Evolutionary conservation across 1,284 basidiomycete genomes (phyloP), one percentile per base, ranked within the genome.

Genomic region (Ganoderma lingzhi): DNA sequence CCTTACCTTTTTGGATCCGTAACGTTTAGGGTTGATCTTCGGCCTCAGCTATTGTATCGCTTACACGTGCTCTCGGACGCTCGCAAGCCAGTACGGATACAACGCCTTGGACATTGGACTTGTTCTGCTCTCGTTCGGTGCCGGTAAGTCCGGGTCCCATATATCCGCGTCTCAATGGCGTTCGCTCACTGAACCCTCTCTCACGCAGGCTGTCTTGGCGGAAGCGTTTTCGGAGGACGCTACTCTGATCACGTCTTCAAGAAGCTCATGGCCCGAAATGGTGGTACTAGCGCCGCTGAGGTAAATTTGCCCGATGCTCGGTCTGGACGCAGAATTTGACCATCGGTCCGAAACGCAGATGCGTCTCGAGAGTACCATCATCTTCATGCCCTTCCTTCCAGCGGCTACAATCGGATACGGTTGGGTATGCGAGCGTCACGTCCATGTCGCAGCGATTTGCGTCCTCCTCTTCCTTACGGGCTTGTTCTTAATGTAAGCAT

Each of bases 191-290:
- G 5, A 35, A 8, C 4, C 23, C 48, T 14, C 12, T 4, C 23
- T 30, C 23, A 23, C 4, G 66, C 83, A 79, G 93, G 94, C 6
- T 89, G 86, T 71, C 84, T 95, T 41, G 76, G 82, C 1, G 95
- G 95, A 3, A 92, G 90, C 69, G 72, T 96, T 9, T 72, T 92
- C 0, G 95, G 95, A 10, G 95, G 96, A 0, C 84, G 90, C 10
- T 94, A 89, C 82, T 94, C 92, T 1, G 96, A 97, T 78, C 78
- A 82, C 56, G 83, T 90, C 44, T 83, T 95, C 39, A 77, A 79
- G 4, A 82, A 83, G 60, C 79, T 93, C 64, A 92, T 87, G 70
- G 83, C 81, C 28, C 80, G 83, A 61, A 92, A 92, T 71, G 88
- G 86, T 1, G 93, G 92, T 1, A 81, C 85, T 48, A 84, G 84